Evolutionary conservation across 352 stramenopile genomes (phyloP).

Genomic region (Achlya hypogyna): DNA sequence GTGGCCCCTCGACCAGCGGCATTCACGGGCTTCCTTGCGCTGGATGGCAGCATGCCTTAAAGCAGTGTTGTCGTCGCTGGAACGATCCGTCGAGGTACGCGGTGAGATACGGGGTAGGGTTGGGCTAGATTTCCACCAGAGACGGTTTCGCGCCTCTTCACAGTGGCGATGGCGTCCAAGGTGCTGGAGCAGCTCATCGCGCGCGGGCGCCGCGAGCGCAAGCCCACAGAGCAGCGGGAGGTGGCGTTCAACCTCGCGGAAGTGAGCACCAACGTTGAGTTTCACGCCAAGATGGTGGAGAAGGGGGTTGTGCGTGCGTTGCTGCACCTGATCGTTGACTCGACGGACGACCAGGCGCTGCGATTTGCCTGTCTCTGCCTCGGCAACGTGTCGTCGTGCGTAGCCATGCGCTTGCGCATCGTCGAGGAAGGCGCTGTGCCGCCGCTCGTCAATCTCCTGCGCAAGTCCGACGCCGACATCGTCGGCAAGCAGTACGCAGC

Average conservation of each 20-base stretch:
- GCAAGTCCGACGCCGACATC: slow-evolving; percentile 76
- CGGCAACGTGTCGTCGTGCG: slow-evolving; percentile 90
- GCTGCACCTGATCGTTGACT: slow-evolving; percentile 84
- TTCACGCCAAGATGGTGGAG: slow-evolving; percentile 90
- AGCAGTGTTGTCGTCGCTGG: too few species aligned
- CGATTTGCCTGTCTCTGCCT: slow-evolving; percentile 91
- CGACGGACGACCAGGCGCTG: slow-evolving; percentile 88
- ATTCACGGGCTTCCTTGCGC: too few species aligned
- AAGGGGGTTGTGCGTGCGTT: slow-evolving; percentile 93
- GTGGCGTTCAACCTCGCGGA: slow-evolving; percentile 94
- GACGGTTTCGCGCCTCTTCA: too few species aligned
- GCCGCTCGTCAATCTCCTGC: slow-evolving; percentile 85
- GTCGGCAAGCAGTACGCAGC: slow-evolving; percentile 93
- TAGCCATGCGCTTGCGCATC: slow-evolving; percentile 82
- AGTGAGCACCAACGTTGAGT: slow-evolving; percentile 89
- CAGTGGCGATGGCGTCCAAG: slow-evolving; percentile 48
- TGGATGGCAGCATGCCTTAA: too few species aligned
- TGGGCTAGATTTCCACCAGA: too few species aligned
- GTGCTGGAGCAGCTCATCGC: slow-evolving; percentile 94
- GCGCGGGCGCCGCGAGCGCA: slow-evolving; percentile 88
- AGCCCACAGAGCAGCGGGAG: slow-evolving; percentile 92
- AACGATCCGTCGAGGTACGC: too few species aligned
- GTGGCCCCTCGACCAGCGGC: too few species aligned
- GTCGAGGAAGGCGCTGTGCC: slow-evolving; percentile 89
- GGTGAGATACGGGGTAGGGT: too few species aligned